Conservation (phyloP, 768 basidiomycete species). For the Leccinellum rugosiceps region DNA sequence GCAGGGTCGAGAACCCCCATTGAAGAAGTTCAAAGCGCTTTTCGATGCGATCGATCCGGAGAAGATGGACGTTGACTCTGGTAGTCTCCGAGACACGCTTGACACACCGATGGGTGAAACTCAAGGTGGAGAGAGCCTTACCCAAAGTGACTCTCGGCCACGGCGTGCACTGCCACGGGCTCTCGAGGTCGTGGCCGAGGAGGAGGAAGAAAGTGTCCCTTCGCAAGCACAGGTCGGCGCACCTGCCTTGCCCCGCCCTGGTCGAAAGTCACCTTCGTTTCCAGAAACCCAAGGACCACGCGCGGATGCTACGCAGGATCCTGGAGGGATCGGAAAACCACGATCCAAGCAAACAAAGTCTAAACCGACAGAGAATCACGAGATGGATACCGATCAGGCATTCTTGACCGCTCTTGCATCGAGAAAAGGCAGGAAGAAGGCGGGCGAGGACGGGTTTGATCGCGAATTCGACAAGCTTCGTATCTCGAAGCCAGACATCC, state of each 20-base stretch:
- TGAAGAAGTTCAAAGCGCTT: slow-evolving; percentile 68
- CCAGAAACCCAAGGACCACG: background rate
- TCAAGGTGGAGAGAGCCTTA: slow-evolving; percentile 20
- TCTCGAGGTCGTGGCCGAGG: slow-evolving; percentile 46
- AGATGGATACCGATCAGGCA: slow-evolving; percentile 55
- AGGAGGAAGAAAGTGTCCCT: slow-evolving; percentile 47
- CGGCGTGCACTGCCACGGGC: slow-evolving; percentile 7
- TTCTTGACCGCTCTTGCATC: slow-evolving; percentile 76
- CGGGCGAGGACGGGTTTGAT: slow-evolving; percentile 65
- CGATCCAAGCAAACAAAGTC: slow-evolving; percentile 10
- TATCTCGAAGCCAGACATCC: slow-evolving; percentile 62
- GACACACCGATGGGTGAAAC: slow-evolving; percentile 10
- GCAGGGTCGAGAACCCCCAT: slow-evolving; percentile 44
- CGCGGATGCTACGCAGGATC: slow-evolving; percentile 27
- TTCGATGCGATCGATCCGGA: slow-evolving; percentile 65
- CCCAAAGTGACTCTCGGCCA: slow-evolving; percentile 25
- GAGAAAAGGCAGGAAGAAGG: slow-evolving; percentile 63
- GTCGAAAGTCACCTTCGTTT: background rate
- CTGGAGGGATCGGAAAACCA: background rate
- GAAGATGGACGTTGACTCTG: slow-evolving; percentile 29
- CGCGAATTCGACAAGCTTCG: slow-evolving; percentile 76
- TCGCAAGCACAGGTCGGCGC: background rate
- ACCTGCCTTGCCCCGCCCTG: background rate
- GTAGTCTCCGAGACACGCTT: slow-evolving; percentile 7
- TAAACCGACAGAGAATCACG: background rate